These are phyloP conservation scores for Diddensiella transvaalensis DNA, from an alignment of 805 yeast genomes.

Conservation along the genomic window DNA sequence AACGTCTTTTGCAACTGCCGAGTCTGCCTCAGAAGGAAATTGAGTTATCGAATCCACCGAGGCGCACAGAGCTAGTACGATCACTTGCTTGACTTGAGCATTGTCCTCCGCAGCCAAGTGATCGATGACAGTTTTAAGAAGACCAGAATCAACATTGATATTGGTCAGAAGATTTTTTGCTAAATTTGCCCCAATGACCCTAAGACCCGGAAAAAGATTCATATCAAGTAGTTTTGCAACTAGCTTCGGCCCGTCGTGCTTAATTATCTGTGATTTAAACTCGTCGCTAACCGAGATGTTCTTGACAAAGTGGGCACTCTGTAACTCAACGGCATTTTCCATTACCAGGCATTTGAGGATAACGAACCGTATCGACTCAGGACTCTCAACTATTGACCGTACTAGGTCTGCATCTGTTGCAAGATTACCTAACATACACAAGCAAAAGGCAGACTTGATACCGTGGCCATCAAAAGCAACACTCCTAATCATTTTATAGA, in stretches of 20 bases:
- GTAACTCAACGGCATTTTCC: slow-evolving; percentile 17
- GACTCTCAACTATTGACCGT: slow-evolving; percentile 1
- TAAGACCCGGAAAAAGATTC: slow-evolving; percentile 10
- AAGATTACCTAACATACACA: slow-evolving; percentile 17
- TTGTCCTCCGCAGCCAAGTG: slow-evolving; percentile 11
- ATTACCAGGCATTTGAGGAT: slow-evolving; percentile 3
- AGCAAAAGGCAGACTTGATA: slow-evolving; percentile 1
- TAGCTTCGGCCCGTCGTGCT: slow-evolving; percentile 10
- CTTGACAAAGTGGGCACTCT: slow-evolving; percentile 20
- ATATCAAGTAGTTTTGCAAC: slow-evolving; percentile 10
- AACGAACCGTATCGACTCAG: slow-evolving; percentile 1
- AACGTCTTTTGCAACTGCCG: background rate
- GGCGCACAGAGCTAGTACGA: background rate
- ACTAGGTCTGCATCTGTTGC: slow-evolving; percentile 6
- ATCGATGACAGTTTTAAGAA: slow-evolving; percentile 3
- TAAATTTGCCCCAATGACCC: slow-evolving; percentile 15
- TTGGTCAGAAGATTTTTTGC: slow-evolving; percentile 11
- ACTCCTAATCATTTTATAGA: no score
- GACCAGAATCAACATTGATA: background rate
- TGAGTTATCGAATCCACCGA: background rate
- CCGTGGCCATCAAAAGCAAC: background rate
- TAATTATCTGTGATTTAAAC: background rate
- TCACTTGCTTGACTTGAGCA: slow-evolving; percentile 4
- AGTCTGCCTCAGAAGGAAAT: background rate
- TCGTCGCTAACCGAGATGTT: slow-evolving; percentile 8